These are phyloP conservation scores for Pestalotiopsis sp. DNA, from an alignment of 2,329 filamentous ascomycete species.

Conservation along the genomic window DNA sequence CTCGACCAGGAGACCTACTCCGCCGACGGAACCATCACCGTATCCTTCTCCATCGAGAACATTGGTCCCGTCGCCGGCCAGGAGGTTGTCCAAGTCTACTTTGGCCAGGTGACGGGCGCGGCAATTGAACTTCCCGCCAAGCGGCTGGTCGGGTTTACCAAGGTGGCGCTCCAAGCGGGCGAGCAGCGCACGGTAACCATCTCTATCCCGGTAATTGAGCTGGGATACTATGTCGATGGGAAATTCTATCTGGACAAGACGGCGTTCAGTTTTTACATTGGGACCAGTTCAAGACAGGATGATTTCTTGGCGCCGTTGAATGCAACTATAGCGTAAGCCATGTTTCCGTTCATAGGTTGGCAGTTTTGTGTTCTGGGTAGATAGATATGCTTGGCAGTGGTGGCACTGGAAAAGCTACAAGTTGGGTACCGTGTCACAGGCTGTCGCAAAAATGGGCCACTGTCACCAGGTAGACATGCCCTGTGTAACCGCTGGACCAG, in stretches of 20 bases:
- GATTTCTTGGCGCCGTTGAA: not conserved
- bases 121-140: constrained; percentile 38
- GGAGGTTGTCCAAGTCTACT: constrained; percentile 39
- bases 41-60: constrained; percentile 49
- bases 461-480: too few relatives aligned
- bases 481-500: too few relatives aligned
- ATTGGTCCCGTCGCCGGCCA: constrained; percentile 40
- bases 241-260: not conserved
- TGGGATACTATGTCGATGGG: constrained; percentile 32
- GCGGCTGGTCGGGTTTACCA: constrained; percentile 53
- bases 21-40: constrained; percentile 44
- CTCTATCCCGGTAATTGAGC: constrained; percentile 26
- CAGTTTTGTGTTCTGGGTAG: too few relatives aligned
- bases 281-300: not conserved
- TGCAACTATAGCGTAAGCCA: not conserved
- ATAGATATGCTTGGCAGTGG: too few relatives aligned
- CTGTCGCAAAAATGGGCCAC: too few relatives aligned
- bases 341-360: too few relatives aligned
- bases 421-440: too few relatives aligned
- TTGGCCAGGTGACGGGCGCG: constrained; percentile 45
- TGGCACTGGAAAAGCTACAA: too few relatives aligned
- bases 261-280: not conserved
- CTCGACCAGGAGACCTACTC: too few relatives aligned
- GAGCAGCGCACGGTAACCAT: constrained; percentile 40
- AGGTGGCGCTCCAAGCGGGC: constrained; percentile 44